Evolutionary conservation across 106 monocot genomes (phyloP).

Genomic region (Acanthochlamys bracteata): DNA sequence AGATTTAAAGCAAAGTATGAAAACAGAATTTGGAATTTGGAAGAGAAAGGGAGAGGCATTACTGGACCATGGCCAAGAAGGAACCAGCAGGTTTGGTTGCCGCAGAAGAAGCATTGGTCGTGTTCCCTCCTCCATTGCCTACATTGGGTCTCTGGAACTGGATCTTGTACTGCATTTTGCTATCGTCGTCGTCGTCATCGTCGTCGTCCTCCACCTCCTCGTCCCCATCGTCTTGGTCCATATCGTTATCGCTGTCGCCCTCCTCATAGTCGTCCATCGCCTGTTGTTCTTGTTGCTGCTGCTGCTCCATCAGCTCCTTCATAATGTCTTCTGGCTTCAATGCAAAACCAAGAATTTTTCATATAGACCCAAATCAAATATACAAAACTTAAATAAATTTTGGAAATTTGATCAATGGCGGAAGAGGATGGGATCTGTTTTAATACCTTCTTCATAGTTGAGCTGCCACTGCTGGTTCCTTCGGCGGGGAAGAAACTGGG

Average conservation of each 20-base stretch:
- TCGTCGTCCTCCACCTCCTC: constrained; percentile 43
- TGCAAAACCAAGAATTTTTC: constrained; percentile 11
- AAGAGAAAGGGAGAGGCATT: constrained; percentile 5
- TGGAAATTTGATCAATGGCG: no score
- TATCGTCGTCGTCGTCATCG: constrained; percentile 34
- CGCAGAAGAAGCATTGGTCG: background rate
- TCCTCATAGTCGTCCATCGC: constrained; percentile 18
- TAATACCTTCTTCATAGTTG: constrained; percentile 32
- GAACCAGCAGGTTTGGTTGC: constrained; percentile 18
- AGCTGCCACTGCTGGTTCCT: constrained; percentile 2
- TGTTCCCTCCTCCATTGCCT: constrained; percentile 12
- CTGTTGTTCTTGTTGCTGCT: constrained; percentile 3
- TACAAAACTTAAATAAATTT: background rate
- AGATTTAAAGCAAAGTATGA: background rate
- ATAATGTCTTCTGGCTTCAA: constrained; percentile 78
- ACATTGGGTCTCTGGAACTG: constrained; percentile 44
- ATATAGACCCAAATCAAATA: background rate
- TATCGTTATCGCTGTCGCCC: constrained; percentile 22
- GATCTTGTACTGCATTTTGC: constrained; percentile 52
- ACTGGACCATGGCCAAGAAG: constrained; percentile 59
- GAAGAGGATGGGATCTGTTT: background rate
- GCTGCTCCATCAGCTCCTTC: constrained; percentile 40
- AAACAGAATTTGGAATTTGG: background rate
- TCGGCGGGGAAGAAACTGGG: constrained; percentile 22
- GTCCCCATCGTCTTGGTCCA: constrained; percentile 31